These are phyloP conservation scores for Cladosporium colombiae DNA, from an alignment of 2,329 filamentous ascomycete genomes.

Conservation along the genomic window DNA sequence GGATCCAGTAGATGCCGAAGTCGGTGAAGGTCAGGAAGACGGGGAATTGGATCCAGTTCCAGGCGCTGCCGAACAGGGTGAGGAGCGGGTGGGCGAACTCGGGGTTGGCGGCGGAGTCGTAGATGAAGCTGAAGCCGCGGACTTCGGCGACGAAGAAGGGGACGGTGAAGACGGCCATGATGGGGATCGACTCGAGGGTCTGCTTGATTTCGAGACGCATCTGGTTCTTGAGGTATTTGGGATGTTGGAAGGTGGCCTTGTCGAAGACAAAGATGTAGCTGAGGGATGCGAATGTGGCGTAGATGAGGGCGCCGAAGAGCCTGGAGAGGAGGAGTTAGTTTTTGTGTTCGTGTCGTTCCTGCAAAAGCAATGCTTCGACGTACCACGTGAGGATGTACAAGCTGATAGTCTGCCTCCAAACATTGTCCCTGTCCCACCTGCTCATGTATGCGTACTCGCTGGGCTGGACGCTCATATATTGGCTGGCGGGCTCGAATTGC, in stretches of 20 bases:
- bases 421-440: constrained; percentile 73
- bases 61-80: constrained; percentile 49
- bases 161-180: constrained; percentile 79
- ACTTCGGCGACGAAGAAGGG: constrained; percentile 83
- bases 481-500: constrained; percentile 71
- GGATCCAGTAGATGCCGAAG: constrained; percentile 87
- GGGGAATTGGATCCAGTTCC: constrained; percentile 80
- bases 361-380: constrained; percentile 22
- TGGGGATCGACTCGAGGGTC: constrained; percentile 72
- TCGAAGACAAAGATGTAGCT: constrained; percentile 92
- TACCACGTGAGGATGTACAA: constrained; percentile 88
- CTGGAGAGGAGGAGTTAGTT: constrained; percentile 48
- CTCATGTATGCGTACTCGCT: constrained; percentile 78
- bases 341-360: neutral
- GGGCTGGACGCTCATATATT: constrained; percentile 69
- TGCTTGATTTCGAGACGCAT: constrained; percentile 82
- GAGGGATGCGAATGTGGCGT: constrained; percentile 79
- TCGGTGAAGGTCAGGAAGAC: constrained; percentile 88
- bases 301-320: constrained; percentile 80
- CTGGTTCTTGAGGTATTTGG: constrained; percentile 94
- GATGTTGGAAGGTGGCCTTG: constrained; percentile 83
- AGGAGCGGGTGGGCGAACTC: constrained; percentile 35
- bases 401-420: constrained; percentile 70
- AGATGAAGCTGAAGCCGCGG: constrained; percentile 81
- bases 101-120: constrained; percentile 59